Evolutionary conservation across 352 stramenopile species (phyloP).

Genomic region (Phytophthora cryptogea): DNA sequence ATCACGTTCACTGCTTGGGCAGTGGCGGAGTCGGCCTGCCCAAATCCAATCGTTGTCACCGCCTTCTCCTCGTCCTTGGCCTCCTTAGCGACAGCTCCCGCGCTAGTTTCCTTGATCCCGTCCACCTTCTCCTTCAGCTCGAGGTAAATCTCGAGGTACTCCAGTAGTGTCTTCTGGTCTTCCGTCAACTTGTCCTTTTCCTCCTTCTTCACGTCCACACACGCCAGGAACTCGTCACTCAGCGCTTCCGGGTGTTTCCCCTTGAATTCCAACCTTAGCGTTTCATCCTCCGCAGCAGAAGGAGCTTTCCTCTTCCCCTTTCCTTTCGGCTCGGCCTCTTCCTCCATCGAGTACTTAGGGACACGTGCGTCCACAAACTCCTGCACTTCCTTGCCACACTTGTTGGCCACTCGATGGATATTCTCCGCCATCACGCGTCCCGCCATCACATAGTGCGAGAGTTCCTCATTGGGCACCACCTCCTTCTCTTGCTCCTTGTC

Average conservation of each 20-base stretch:
- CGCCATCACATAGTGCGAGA: conserved; percentile 85
- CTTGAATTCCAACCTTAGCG: conserved; percentile 51
- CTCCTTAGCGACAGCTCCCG: conserved; percentile 24
- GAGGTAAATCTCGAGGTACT: conserved; percentile 86
- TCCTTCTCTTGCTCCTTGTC: conserved; percentile 29
- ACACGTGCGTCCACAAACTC: conserved; percentile 60
- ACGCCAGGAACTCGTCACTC: conserved; percentile 61
- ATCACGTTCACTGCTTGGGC: conserved; percentile 65
- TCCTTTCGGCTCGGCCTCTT: conserved; percentile 39
- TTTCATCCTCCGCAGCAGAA: conserved; percentile 2
- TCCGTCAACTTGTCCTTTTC: conserved; percentile 30
- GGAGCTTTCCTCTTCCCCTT: conserved; percentile 75
- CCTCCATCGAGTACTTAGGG: conserved; percentile 49
- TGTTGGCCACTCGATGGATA: conserved; percentile 58
- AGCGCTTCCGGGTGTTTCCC: conserved; percentile 57
- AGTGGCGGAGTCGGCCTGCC: conserved; percentile 24
- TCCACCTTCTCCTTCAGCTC: conserved; percentile 89
- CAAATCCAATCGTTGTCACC: conserved; percentile 80
- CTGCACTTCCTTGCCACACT: conserved; percentile 46
- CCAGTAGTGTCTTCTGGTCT: conserved; percentile 56
- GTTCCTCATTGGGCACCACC: conserved; percentile 44
- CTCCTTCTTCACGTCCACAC: conserved; percentile 38
- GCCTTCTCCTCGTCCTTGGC: conserved; percentile 33
- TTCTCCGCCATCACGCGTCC: conserved; percentile 84
- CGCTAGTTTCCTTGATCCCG: conserved; percentile 63